Evolutionary conservation across 768 basidiomycete genomes (phyloP), one percentile per base, ranked within the genome.

Genomic region (Tulasnella sp.): DNA sequence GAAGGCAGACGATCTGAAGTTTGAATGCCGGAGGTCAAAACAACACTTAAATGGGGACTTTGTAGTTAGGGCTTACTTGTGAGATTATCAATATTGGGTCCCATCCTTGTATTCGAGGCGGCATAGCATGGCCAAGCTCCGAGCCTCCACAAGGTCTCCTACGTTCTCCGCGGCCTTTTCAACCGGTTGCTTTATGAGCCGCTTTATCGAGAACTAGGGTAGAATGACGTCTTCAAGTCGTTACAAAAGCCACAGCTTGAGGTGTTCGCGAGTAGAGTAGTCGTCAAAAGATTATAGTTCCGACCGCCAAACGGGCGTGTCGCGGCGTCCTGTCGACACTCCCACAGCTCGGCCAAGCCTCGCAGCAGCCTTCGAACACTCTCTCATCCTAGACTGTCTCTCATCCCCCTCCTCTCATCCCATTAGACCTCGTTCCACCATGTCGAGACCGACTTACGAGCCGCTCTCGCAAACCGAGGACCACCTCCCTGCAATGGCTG

Each of bases 1-100:
- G 97, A 81, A 99, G 86, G 9, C 93, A 89, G 78, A 99, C 88
- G 80, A 99, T 99, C 94, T 99, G 80, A 7, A 77, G 72, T 36
- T 54, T 19, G n/a, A 22, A 37, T 67, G 67, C 42, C 9, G 17
- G 42, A 22, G 22, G 7, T 67, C 8, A 22, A 67, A 67, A 22
- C 42, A 11, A 22, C 22, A 15, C 25, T 34, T 67, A 72, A 69
- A 7, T 15, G n/a, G n/a, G n/a, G n/a, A n/a, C n/a, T n/a, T n/a
- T n/a, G n/a, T n/a, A n/a, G n/a, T n/a, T n/a, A n/a, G n/a, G 6
- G 39, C 86, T 76, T 75, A 89, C 95, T 86, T 97, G 95, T 77
- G 93, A 94, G 79, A 96, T 86, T 70, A 97, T 87, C 76, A 97
- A 84, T 3, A 93, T 84, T 25, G 96, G 96, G 82, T 98, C 96